Base-by-base conservation (phyloP, 129 eudicot genomes). In the Escallonia rubra region DNA sequence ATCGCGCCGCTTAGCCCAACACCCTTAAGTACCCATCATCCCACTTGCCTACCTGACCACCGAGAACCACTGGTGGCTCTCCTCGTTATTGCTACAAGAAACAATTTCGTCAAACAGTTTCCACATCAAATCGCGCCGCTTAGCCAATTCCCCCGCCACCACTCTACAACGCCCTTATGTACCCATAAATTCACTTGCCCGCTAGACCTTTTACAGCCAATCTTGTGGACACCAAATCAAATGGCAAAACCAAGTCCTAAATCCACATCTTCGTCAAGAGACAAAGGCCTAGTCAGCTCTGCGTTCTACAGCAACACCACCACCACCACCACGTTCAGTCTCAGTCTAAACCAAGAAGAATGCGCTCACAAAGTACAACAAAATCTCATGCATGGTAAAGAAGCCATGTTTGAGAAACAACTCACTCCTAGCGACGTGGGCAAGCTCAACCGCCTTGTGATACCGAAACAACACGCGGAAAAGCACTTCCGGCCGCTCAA, bases 371-470 rank as follows among this genome's bases (percentile, higher is more conserved):
- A 42, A 59, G 10, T n/a, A 6, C 42, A 4, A 39, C 6, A 42
- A 42, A 41, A 61, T 7, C 65, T n/a, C 34, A 42, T 10, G 23
- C 41, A 64, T 16, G 44, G 14, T 23, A 72, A 72, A 72, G 71
- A 76, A 43, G 67, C 54, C 63, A 65, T 81, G 39, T 81, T 81
- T 59, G 79, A 81, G 61, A 81, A 81, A 67, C 61, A 53, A 10
- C 44, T 81, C 52, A 76, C 82, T 38, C 82, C 79, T 4, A 81
- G 86, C 62, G 86, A 81, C 65, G 82, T 81, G 43, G 82, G 86
- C 13, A 72, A 68, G 68, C 82, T 81, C 38, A 72, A 76, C 82
- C 78, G 86, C 14, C 65, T 81, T n/a, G 82, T 81, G 38, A 72
- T 81, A 5, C 86, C 86, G 0, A 81, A 77, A 43, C 78, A 72